phyloP scores from a whole-genome alignment of 1,139 yeast species.

The Taphrina pruni region DNA sequence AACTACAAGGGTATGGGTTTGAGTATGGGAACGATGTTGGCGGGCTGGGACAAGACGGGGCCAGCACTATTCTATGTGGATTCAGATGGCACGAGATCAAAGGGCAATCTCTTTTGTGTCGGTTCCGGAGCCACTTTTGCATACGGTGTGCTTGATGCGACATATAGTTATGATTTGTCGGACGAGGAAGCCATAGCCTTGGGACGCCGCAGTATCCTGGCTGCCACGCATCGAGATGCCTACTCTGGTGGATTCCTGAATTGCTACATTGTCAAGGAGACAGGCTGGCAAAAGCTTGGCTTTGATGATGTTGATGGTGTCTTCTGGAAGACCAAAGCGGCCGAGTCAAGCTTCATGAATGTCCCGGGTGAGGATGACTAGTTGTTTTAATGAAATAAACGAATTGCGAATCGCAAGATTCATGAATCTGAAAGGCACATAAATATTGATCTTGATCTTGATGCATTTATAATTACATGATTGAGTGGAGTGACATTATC shows the following conservation, averaged over 20 bases:
- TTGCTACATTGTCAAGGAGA: slow-evolving; percentile 83
- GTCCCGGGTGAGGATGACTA: slow-evolving; percentile 57
- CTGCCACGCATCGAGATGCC: slow-evolving; percentile 99
- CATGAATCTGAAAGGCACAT: background rate
- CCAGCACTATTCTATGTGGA: slow-evolving; percentile 96
- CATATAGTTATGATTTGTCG: slow-evolving; percentile 83
- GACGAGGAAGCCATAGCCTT: slow-evolving; percentile 92
- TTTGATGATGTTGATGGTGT: slow-evolving; percentile 89
- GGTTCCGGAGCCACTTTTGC: slow-evolving; percentile 99
- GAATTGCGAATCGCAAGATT: background rate
- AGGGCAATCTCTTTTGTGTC: slow-evolving; percentile 94
- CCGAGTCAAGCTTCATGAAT: slow-evolving; percentile 88
- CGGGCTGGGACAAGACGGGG: slow-evolving; percentile 84
- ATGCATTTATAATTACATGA: slow-evolving; percentile 19
- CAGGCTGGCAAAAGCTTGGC: slow-evolving; percentile 96
- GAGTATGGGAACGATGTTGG: slow-evolving; percentile 62
- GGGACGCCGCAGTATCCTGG: slow-evolving; percentile 94
- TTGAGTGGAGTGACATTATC: slow-evolving; percentile 21
- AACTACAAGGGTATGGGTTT: slow-evolving; percentile 98
- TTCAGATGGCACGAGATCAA: slow-evolving; percentile 93
- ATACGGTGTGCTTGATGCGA: slow-evolving; percentile 96
- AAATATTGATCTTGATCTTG: background rate
- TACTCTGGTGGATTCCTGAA: slow-evolving; percentile 97
- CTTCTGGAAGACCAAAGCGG: slow-evolving; percentile 88
- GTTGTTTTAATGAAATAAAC: background rate